Evolutionary conservation across 2,329 filamentous ascomycete genomes (phyloP), one percentile per base, ranked within the genome.

Genomic region (Meredithiella fracta): DNA sequence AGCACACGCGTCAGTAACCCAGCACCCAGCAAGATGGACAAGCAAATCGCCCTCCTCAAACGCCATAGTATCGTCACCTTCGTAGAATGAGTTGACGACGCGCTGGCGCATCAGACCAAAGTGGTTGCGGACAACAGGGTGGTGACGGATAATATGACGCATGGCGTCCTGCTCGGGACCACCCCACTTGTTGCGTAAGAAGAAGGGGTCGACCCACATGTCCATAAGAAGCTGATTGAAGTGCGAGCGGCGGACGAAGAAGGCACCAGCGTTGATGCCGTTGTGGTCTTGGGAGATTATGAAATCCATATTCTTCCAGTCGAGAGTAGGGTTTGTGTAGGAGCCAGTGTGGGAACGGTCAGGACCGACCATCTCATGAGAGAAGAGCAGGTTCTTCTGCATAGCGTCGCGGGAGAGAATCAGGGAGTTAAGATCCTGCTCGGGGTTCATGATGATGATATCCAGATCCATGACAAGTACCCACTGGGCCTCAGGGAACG

Each of bases 261-360:
- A 59, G 44, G 49, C 50, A 22, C 57, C 57, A n/a, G 57, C 57
- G 23, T 59, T 59, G n/a, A 59, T 17, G n/a, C 57, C 57, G 40
- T 59, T 59, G 57, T 59, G 57, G 25, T 59, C 57, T 50, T 59
- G 57, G 1, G 57, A 50, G 31, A 59, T 56, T 23, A 59, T 56
- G 11, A 56, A 56, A 34, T 59, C 57, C 31, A 54, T 56, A 34
- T 59, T 56, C 42, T 59, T 56, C 53, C 54, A 59, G n/a, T 59
- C 54, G 29, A 59, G 44, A 26, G 22, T 59, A 15, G 54, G 29
- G 17, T 55, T 34, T 26, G 57, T 56, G 42, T 44, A 59, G 9
- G 51, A 40, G 23, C 57, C 57, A 2, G 57, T 59, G 25, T 53
- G 54, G 14, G 29, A 49, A 20, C 54, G 54, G 14, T 53, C 14